These are phyloP conservation scores for Microdochium trichocladiopsis DNA, from an alignment of 2,329 filamentous ascomycete genomes.

Conservation along the genomic window DNA sequence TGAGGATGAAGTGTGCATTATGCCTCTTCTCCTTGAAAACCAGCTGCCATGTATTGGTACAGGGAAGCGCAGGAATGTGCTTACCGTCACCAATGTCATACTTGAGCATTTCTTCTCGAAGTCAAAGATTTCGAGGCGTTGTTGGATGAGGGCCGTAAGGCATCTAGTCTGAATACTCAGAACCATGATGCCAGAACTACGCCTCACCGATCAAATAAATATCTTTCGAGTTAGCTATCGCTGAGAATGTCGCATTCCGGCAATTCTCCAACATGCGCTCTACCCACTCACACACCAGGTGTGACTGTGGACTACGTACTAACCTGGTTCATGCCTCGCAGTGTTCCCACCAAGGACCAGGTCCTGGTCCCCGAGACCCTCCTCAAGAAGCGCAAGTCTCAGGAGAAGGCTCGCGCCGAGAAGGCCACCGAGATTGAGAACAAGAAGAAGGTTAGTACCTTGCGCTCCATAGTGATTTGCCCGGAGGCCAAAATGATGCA, in stretches of 20 bases:
- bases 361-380: slow-evolving; percentile 98
- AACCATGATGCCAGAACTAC: slow-evolving; percentile 10
- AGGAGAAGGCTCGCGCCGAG: slow-evolving; percentile 97
- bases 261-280: slow-evolving; percentile 89
- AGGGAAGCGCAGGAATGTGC: slow-evolving; percentile 18
- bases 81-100: slow-evolving; percentile 14
- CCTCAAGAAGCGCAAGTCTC: slow-evolving; percentile 99
- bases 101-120: slow-evolving; percentile 46
- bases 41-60: slow-evolving; percentile 50
- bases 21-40: slow-evolving; percentile 64
- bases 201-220: slow-evolving; percentile 76
- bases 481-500: slow-evolving; percentile 67
- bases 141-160: slow-evolving; percentile 59
- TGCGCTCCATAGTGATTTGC: slow-evolving; percentile 10
- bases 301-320: slow-evolving; percentile 65
- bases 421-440: slow-evolving; percentile 72
- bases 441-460: slow-evolving; percentile 78
- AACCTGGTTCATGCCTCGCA: slow-evolving; percentile 66
- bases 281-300: slow-evolving; percentile 50
- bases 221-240: slow-evolving; percentile 74
- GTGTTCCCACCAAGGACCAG: slow-evolving; percentile 89
- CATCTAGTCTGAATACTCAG: slow-evolving; percentile 7
- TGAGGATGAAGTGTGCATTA: slow-evolving; percentile 62
- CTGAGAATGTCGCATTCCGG: slow-evolving; percentile 86
- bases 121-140: slow-evolving; percentile 55